Evolutionary conservation across 1,284 basidiomycete species (phyloP).

Genomic region (Trichosporon sp.): DNA sequence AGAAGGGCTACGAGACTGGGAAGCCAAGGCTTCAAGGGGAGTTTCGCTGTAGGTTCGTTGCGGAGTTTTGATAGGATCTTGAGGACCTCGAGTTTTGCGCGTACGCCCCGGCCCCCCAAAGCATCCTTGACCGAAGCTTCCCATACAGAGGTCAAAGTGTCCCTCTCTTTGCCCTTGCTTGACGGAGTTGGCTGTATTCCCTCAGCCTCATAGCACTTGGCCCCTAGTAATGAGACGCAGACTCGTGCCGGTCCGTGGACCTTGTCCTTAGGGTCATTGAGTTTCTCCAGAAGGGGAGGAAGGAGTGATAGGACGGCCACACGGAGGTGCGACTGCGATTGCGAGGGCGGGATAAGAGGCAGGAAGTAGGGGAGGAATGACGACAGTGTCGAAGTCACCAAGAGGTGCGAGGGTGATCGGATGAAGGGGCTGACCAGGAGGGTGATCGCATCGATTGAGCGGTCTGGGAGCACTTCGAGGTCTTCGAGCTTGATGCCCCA

Average conservation of each 20-base stretch:
- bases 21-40: constrained; percentile 80
- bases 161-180: constrained; percentile 63
- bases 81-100: constrained; percentile 53
- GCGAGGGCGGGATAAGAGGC: constrained; percentile 28
- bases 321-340: constrained; percentile 21
- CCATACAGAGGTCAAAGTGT: constrained; percentile 68
- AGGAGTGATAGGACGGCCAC: constrained; percentile 35
- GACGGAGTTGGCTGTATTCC: background rate
- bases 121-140: constrained; percentile 69
- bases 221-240: constrained; percentile 31
- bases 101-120: constrained; percentile 72
- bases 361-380: constrained; percentile 43
- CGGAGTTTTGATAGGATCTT: constrained; percentile 52
- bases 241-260: constrained; percentile 32
- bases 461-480: constrained; percentile 30
- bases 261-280: constrained; percentile 47
- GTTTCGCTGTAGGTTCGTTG: constrained; percentile 70
- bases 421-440: constrained; percentile 36
- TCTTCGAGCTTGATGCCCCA: constrained; percentile 44
- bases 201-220: constrained; percentile 30
- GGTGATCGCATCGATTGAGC: constrained; percentile 40
- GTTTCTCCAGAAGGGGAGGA: constrained; percentile 37
- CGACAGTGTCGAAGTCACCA: constrained; percentile 35
- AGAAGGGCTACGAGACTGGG: constrained; percentile 73
- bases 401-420: constrained; percentile 35